Conservation (phyloP, 192 early-diverging fungal species). For the Chytriomyces hyalinus region DNA sequence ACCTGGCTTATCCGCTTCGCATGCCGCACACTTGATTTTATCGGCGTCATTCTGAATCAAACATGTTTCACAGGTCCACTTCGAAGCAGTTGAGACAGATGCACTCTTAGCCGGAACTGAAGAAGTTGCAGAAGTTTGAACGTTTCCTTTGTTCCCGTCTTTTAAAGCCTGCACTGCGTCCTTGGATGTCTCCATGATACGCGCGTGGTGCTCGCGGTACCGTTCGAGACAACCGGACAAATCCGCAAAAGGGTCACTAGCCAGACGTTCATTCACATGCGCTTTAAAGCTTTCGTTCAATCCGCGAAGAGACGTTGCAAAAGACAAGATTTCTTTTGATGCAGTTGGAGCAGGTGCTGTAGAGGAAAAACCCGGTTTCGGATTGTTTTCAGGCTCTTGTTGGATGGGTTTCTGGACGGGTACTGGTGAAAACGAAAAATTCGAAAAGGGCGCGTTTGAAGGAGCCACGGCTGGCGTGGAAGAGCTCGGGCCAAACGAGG, state of each 20-base stretch:
- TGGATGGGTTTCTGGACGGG: not conserved
- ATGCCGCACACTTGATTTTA: slow-evolving; percentile 7
- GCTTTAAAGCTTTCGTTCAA: slow-evolving; percentile 20
- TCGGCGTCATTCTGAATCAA: not conserved
- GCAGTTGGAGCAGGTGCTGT: not conserved
- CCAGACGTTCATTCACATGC: not conserved
- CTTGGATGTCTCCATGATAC: not conserved
- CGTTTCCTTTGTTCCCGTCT: not conserved
- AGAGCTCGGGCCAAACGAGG: not conserved
- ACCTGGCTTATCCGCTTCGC: slow-evolving; percentile 1
- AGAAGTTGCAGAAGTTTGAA: not conserved
- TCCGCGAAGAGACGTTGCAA: slow-evolving; percentile 2
- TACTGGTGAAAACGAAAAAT: not conserved
- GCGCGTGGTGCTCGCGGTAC: slow-evolving; percentile 1
- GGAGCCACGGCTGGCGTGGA: too few relatives aligned
- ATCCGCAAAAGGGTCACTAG: slow-evolving; percentile 22
- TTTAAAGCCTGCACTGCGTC: slow-evolving; percentile 8
- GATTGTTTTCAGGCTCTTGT: not conserved
- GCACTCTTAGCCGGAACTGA: not conserved
- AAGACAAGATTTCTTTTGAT: not conserved
- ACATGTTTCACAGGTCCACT: not conserved
- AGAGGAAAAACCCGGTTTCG: not conserved
- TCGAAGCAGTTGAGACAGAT: not conserved
- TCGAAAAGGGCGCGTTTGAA: not conserved
- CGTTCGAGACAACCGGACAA: not conserved